These are phyloP conservation scores for Scopulariopsis brevicaulis DNA, from an alignment of 2,329 filamentous ascomycete species.

Conservation along the genomic window DNA sequence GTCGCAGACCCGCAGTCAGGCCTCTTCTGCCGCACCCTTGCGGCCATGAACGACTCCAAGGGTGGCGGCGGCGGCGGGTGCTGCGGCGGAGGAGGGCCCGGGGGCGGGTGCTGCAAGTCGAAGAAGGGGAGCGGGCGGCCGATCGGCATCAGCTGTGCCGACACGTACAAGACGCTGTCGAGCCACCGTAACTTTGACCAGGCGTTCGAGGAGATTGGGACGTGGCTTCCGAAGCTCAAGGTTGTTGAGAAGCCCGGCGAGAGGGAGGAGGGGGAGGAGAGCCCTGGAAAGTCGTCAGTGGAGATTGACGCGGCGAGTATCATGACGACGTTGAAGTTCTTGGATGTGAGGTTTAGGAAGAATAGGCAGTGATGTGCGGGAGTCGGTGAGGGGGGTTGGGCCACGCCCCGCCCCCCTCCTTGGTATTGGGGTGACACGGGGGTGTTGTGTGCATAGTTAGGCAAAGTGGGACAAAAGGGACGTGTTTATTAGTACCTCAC, in stretches of 20 bases:
- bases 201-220: slow-evolving; percentile 62
- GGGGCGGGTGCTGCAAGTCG: slow-evolving; percentile 55
- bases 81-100: slow-evolving; percentile 49
- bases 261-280: slow-evolving; percentile 12
- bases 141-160: slow-evolving; percentile 51
- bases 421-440: background rate
- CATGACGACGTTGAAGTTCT: slow-evolving; percentile 75
- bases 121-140: slow-evolving; percentile 29
- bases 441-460: background rate
- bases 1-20: slow-evolving; percentile 67
- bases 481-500: no score
- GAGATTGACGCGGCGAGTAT: slow-evolving; percentile 77
- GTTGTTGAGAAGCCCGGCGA: slow-evolving; percentile 32
- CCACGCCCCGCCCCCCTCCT: background rate
- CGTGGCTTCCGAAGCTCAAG: slow-evolving; percentile 64
- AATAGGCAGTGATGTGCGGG: background rate
- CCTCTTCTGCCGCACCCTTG: slow-evolving; percentile 72
- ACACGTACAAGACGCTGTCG: slow-evolving; percentile 67
- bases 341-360: slow-evolving; percentile 60
- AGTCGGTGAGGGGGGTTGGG: slow-evolving; percentile 9
- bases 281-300: slow-evolving; percentile 41
- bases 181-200: slow-evolving; percentile 67
- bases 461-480: no score
- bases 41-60: slow-evolving; percentile 37
- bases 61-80: slow-evolving; percentile 38